Conservation (phyloP, 83 land plant genomes). For the Diphasiastrum complanatum region DNA sequence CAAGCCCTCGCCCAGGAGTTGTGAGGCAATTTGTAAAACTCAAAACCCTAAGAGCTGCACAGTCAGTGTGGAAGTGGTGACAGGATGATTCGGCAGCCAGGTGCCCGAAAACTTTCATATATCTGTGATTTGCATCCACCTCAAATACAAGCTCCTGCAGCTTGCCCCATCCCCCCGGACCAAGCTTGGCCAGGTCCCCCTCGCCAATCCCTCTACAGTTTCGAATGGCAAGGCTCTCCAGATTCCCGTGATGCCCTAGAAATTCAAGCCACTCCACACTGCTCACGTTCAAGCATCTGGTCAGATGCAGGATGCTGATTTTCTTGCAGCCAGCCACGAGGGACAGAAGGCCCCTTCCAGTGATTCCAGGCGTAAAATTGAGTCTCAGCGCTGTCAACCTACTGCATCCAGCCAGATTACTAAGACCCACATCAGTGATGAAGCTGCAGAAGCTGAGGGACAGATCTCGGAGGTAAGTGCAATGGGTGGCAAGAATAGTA, state of each 20-base stretch:
- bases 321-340: constrained; percentile 67
- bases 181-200: constrained; percentile 62
- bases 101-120: constrained; percentile 46
- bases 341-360: constrained; percentile 66
- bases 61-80: constrained; percentile 37
- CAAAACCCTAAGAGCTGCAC: constrained; percentile 55
- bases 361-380: constrained; percentile 69
- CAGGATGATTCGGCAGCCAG: constrained; percentile 35
- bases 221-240: constrained; percentile 55
- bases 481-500: constrained; percentile 36
- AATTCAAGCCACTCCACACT: constrained; percentile 78
- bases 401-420: constrained; percentile 48
- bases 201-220: constrained; percentile 77
- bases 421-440: constrained; percentile 65
- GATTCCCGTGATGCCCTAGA: constrained; percentile 55
- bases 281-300: constrained; percentile 53
- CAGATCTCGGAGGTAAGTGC: constrained; percentile 45
- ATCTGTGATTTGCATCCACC: constrained; percentile 64
- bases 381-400: constrained; percentile 48
- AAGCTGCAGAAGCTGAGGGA: constrained; percentile 67
- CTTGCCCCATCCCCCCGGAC: constrained; percentile 53
- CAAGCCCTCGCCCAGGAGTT: constrained; percentile 58
- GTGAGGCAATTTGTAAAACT: constrained; percentile 61
- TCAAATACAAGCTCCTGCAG: constrained; percentile 58
- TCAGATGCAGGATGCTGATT: constrained; percentile 49